phyloP scores from a whole-genome alignment of 2,329 filamentous ascomycete species.

The Diaporthe sp. region DNA sequence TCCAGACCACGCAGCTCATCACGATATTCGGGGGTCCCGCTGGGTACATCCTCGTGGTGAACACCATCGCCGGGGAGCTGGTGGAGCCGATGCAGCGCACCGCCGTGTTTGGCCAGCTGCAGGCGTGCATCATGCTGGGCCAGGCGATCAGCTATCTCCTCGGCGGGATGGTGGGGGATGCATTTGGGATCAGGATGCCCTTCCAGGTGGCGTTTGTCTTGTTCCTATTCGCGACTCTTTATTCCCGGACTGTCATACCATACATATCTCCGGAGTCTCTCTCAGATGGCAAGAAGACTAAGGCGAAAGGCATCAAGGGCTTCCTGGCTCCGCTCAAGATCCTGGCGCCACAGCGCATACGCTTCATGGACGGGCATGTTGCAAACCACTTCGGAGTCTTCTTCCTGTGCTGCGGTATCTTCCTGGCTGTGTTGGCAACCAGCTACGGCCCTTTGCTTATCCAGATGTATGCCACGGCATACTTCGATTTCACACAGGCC shows the following conservation, averaged over 20 bases:
- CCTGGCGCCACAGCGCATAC: constrained; percentile 67
- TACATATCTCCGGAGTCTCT: constrained; percentile 62
- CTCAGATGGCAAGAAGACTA: constrained; percentile 48
- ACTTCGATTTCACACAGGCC: constrained; percentile 62
- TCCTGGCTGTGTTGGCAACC: constrained; percentile 73
- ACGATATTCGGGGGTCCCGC: constrained; percentile 77
- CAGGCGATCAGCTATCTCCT: constrained; percentile 73
- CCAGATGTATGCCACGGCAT: constrained; percentile 67
- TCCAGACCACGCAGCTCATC: constrained; percentile 76
- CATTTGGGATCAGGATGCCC: constrained; percentile 72
- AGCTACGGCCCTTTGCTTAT: constrained; percentile 73
- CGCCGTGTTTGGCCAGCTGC: constrained; percentile 73
- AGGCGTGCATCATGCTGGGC: constrained; percentile 77
- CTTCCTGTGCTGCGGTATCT: constrained; percentile 73
- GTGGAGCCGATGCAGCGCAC: constrained; percentile 72
- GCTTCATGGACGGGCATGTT: constrained; percentile 60
- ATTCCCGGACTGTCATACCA: constrained; percentile 57
- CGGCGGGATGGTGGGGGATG: constrained; percentile 74
- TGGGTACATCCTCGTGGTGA: constrained; percentile 77
- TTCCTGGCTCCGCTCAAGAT: constrained; percentile 74
- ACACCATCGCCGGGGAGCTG: constrained; percentile 76
- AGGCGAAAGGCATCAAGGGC: constrained; percentile 56
- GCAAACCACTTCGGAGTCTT: constrained; percentile 70
- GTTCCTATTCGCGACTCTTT: constrained; percentile 61
- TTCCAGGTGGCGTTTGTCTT: constrained; percentile 74